Percentiles rank a stretch among this genome's conserved stretches.
phyloP scores from a whole-genome alignment of 208 protist genomes.

The Leishmania martiniquensis region DNA sequence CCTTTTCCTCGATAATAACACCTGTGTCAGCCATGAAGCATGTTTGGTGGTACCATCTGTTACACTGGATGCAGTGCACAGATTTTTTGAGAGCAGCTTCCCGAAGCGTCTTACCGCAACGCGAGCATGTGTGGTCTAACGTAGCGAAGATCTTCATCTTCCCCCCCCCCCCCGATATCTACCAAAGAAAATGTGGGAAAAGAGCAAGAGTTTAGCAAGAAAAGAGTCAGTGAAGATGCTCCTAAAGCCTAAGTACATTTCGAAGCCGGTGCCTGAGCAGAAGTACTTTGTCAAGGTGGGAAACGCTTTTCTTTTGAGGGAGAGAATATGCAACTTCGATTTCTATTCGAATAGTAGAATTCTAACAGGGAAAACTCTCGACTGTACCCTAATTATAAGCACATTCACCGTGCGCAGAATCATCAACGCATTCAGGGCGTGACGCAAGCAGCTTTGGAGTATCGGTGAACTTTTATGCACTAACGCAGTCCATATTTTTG shows the following conservation, averaged over 20 bases:
- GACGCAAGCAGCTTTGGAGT: slow-evolving; percentile 38
- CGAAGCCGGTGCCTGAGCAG: too few species aligned
- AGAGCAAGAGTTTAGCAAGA: neutral
- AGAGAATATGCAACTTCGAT: neutral
- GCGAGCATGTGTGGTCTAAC: slow-evolving; percentile 9
- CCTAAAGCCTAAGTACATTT: neutral
- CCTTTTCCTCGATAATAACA: slow-evolving; percentile 2
- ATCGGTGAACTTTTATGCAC: slow-evolving; percentile 37
- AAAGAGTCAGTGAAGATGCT: neutral
- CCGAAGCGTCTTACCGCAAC: slow-evolving; percentile 12
- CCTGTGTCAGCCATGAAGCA: slow-evolving; percentile 63
- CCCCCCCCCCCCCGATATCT: too few species aligned
- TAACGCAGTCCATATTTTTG: slow-evolving; percentile 16
- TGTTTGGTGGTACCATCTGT: slow-evolving; percentile 39
- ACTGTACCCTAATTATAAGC: slow-evolving; percentile 10
- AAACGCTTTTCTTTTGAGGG: neutral
- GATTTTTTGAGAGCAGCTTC: neutral
- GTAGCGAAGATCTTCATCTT: neutral
- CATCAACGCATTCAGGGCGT: slow-evolving; percentile 13
- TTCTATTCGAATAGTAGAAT: neutral
- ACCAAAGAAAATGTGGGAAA: slow-evolving; percentile 7
- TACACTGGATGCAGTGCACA: slow-evolving; percentile 29
- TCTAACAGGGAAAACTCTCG: slow-evolving; percentile 19
- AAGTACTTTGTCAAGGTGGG: neutral
- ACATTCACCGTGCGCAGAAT: slow-evolving; percentile 27